Conservation (phyloP, 352 stramenopile species). For the Phytophthora agathidicida region DNA sequence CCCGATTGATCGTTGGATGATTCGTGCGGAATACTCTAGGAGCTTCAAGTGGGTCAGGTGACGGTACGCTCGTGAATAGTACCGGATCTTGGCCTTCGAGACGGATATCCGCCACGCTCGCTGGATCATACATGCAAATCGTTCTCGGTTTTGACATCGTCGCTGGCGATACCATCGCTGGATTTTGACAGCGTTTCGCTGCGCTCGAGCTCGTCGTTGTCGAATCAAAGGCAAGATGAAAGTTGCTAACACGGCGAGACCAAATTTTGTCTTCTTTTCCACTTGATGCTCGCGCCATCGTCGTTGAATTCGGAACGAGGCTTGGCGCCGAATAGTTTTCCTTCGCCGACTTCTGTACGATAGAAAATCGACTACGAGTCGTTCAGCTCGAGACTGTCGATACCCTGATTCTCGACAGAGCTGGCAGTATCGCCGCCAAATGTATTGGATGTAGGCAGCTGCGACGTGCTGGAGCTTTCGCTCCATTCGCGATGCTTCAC, state of each 20-base stretch:
- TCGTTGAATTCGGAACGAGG: conserved; percentile 45
- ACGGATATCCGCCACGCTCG: conserved; percentile 49
- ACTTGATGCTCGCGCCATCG: conserved; percentile 28
- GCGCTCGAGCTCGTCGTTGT: conserved; percentile 11
- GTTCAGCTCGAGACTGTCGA: conserved; percentile 27
- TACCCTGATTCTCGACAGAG: conserved; percentile 8
- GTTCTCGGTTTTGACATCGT: neutral
- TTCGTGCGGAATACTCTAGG: conserved; percentile 39
- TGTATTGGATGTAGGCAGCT: conserved; percentile 72
- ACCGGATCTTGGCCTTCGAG: conserved; percentile 41
- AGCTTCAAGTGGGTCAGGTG: conserved; percentile 35
- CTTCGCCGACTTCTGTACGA: conserved; percentile 16
- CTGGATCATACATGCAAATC: conserved; percentile 39
- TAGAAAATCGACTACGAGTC: conserved; percentile 44
- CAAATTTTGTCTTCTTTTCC: conserved; percentile 7
- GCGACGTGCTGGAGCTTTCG: conserved; percentile 69
- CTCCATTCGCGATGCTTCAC: conserved; percentile 59
- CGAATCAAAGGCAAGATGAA: conserved; percentile 28
- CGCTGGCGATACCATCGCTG: conserved; percentile 40
- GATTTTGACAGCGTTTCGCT: conserved; percentile 14
- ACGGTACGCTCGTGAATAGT: conserved; percentile 33
- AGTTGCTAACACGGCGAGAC: conserved; percentile 20
- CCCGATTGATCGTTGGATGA: conserved; percentile 55
- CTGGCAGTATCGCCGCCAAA: conserved; percentile 47
- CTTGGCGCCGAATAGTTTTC: conserved; percentile 16